A percentile compares a stretch with the other conserved stretches of the same genome.
phyloP scores from a whole-genome alignment of 371 early-diverging fungal genomes.

The Conidiobolus incongruus region DNA sequence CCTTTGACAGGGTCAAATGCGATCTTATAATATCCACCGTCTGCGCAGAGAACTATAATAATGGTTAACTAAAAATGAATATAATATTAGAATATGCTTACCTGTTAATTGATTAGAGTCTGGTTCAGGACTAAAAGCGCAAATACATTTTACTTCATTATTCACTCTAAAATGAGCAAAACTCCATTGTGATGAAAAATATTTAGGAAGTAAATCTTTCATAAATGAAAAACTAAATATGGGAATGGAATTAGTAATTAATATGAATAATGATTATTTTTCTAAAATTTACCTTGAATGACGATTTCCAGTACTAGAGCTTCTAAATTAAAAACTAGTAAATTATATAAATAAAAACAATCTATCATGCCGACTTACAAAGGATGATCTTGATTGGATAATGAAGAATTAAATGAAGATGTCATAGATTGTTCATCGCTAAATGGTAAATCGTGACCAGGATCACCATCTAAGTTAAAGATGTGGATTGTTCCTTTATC shows the following conservation, averaged over 20 bases:
- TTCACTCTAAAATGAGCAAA: conserved; percentile 73
- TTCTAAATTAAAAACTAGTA: neutral
- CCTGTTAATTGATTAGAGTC: conserved; percentile 18
- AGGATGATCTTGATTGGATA: neutral
- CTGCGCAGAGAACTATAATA: conserved; percentile 45
- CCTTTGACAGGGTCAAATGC: conserved; percentile 61
- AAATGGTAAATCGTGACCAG: conserved; percentile 6
- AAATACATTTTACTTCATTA: conserved; percentile 51
- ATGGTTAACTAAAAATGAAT: neutral
- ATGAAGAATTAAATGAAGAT: neutral
- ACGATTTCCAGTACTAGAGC: conserved; percentile 20
- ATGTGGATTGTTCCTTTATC: conserved; percentile 89
- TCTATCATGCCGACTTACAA: neutral
- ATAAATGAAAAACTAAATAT: conserved; percentile 45
- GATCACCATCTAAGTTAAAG: conserved; percentile 47
- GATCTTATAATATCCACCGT: conserved; percentile 69
- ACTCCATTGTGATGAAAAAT: conserved; percentile 84
- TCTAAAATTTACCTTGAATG: conserved; percentile 20
- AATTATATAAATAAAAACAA: neutral
- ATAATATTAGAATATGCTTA: no score
- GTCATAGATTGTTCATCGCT: conserved; percentile 2
- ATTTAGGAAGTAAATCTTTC: conserved; percentile 76
- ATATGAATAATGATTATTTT: neutral
- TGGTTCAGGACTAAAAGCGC: conserved; percentile 37
- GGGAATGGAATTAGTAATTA: neutral